A percentile compares a stretch with the other conserved stretches of the same genome.
Conservation (phyloP, 495 filamentous ascomycete species). For the Letharia columbiana region DNA sequence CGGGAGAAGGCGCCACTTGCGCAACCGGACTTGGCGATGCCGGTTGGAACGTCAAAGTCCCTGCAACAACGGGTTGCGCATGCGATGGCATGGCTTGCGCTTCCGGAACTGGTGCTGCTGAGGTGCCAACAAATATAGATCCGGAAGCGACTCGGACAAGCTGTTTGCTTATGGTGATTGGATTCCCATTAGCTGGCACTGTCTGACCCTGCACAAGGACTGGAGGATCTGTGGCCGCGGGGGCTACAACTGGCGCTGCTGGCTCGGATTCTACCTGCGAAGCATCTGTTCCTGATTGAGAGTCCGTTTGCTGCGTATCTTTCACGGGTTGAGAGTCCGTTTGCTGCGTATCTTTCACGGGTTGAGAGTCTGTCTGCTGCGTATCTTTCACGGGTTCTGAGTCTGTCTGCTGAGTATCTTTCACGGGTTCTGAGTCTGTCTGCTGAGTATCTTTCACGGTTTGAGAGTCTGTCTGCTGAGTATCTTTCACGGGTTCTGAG, state of each 20-base stretch:
- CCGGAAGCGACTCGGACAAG: background rate
- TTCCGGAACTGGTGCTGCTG: background rate
- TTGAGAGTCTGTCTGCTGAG: background rate
- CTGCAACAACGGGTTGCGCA: background rate
- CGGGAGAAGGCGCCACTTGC: background rate
- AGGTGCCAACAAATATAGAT: background rate
- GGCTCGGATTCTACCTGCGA: background rate
- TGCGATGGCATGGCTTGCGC: background rate
- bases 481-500: background rate
- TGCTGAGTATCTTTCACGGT: background rate
- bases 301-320: background rate
- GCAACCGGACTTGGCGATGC: background rate
- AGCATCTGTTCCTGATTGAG: background rate
- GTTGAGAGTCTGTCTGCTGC: background rate
- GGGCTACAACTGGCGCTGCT: background rate
- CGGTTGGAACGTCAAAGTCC: background rate
- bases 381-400: background rate
- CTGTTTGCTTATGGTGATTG: background rate
- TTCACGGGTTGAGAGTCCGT: background rate
- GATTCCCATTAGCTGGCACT: background rate
- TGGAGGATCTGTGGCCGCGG: background rate
- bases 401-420: background rate
- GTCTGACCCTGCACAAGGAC: background rate
- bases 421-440: background rate
- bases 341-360: background rate